Evolutionary conservation across 2,329 filamentous ascomycete genomes (phyloP), one percentile per base, ranked within the genome.

Genomic region (Claviceps sp.): DNA sequence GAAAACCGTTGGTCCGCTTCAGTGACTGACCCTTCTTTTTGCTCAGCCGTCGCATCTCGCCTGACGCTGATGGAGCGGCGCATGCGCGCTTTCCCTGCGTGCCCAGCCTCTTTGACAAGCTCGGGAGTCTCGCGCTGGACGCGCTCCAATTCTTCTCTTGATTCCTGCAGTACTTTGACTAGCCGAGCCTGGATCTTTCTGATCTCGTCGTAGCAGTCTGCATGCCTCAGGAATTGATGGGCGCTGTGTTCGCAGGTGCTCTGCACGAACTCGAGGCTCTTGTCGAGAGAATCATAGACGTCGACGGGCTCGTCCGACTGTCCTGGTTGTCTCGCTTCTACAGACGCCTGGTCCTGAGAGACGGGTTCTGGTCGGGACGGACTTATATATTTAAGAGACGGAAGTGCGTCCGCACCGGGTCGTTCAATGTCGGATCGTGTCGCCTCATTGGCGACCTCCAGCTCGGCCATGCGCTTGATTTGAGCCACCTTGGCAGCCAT

Each of bases 171-270:
- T 1, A 88, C 81, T 52, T 83, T 76, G 8, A 69, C 68, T 44
- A 94, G 77, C 16, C 81, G 79, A 53, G 75, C 72, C 61, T 82
- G 79, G 50, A 90, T 84, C 47, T 81, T 83, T 26, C 74, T 72
- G 41, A 95, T 76, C 65, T 95, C 88, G 18, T 80, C 77, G n/a
- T 73, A 77, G 67, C 90, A 95, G 61, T 93, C 85, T 11, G 89
- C 90, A 50, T 89, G 85, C 24, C 90, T 81, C n/a, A 96, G 73
- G 55, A 93, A 88, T 61, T 94, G 87, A 62, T 95, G 89, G 0
- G 90, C 90, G 2, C 86, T 90, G 51, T 83, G 82, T 69, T 96
- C 90, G 64, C 87, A 94, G 60, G 89, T 79, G 52, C 77, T 77
- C 65, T 95, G 88, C 5, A 88, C 85, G 56, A 80, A 79, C 63